Conservation (phyloP, 164 flowering plant species). For the Brasenia schreberi region DNA sequence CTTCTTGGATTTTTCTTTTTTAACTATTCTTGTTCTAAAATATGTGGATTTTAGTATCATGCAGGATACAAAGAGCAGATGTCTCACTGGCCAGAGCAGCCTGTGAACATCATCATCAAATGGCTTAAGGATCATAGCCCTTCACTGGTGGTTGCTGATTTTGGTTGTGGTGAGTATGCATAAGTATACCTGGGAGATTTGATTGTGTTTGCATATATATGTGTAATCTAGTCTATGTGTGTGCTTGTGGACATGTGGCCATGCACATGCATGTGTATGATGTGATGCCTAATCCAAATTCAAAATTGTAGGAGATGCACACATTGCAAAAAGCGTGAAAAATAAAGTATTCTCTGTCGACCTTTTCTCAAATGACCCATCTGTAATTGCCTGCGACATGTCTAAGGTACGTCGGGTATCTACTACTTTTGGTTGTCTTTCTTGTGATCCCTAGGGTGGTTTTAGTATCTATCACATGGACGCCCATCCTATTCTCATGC, state of each 20-base stretch:
- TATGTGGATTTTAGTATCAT: conserved; percentile 74
- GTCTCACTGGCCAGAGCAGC: conserved; percentile 92
- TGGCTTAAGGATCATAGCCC: conserved; percentile 64
- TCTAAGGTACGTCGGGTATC: conserved; percentile 52
- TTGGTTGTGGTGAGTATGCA: conserved; percentile 82
- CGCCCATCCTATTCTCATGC: too few relatives aligned
- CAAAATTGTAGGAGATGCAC: conserved; percentile 74
- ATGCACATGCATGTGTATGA: too few relatives aligned
- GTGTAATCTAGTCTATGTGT: too few relatives aligned
- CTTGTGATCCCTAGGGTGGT: too few relatives aligned
- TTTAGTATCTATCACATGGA: too few relatives aligned
- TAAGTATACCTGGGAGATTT: too few relatives aligned
- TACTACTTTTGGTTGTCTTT: not conserved
- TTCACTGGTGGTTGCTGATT: conserved; percentile 73
- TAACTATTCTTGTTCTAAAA: too few relatives aligned
- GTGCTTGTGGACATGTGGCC: too few relatives aligned
- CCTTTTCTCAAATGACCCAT: conserved; percentile 82
- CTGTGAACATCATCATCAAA: conserved; percentile 60
- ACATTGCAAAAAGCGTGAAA: conserved; percentile 68
- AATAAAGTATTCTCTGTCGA: conserved; percentile 89
- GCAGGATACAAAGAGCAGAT: conserved; percentile 94
- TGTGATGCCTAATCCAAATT: too few relatives aligned
- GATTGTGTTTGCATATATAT: too few relatives aligned
- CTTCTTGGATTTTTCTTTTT: too few relatives aligned
- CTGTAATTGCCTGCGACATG: conserved; percentile 95